A percentile compares a stretch with the other conserved stretches of the same genome.
These are phyloP conservation scores for Aspergillus novoparasiticus DNA, from an alignment of 2,329 filamentous ascomycete species.

Conservation along the genomic window DNA sequence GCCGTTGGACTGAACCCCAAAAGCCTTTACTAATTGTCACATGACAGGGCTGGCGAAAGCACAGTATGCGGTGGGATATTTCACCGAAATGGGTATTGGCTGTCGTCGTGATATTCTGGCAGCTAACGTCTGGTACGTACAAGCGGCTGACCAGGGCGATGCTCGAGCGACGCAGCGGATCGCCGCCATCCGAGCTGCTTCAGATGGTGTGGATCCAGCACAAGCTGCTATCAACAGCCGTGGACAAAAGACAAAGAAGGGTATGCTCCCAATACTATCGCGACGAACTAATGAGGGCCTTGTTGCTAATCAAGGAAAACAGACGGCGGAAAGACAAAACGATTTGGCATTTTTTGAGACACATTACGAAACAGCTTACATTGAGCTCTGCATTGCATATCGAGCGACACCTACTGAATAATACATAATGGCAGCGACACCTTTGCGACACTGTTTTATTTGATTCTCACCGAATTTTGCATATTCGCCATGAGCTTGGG, in stretches of 20 bases:
- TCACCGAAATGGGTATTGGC: constrained; percentile 97
- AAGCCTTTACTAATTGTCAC: neutral
- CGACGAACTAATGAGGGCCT: neutral
- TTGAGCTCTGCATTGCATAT: constrained; percentile 1
- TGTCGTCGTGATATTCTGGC: constrained; percentile 92
- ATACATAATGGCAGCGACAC: neutral
- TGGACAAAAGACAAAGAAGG: constrained; percentile 16
- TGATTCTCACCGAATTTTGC: neutral
- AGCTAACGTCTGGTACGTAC: constrained; percentile 98
- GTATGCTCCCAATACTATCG: constrained; percentile 1
- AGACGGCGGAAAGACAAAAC: constrained; percentile 13
- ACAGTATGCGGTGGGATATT: constrained; percentile 95
- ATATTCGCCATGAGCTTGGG: neutral
- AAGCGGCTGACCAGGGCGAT: constrained; percentile 88
- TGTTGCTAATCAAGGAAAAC: neutral
- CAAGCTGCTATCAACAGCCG: constrained; percentile 26
- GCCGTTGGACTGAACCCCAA: neutral
- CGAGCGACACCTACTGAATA: neutral
- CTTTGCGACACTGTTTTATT: neutral
- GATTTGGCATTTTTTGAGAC: constrained; percentile 13
- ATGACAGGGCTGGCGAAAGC: constrained; percentile 60
- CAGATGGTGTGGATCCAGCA: constrained; percentile 55
- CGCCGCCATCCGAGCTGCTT: constrained; percentile 81
- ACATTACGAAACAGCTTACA: neutral
- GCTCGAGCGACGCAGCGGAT: constrained; percentile 85